These are phyloP conservation scores for Ogataea degrootiae DNA, from an alignment of 805 yeast species.

Conservation along the genomic window DNA sequence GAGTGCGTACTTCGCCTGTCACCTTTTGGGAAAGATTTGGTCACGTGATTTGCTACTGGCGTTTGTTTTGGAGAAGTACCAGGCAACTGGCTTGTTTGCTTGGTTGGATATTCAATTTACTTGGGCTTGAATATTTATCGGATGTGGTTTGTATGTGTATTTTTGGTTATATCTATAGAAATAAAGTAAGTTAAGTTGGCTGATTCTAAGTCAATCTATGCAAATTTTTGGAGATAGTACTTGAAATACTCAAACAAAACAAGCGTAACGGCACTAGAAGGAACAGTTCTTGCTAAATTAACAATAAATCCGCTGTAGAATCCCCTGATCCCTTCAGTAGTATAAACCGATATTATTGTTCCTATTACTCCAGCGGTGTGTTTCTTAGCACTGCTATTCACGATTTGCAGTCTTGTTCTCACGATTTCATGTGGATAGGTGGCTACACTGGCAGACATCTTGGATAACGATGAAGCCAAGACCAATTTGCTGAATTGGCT, in stretches of 20 bases:
- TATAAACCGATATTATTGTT: slow-evolving; percentile 39
- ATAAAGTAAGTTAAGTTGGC: too few species aligned
- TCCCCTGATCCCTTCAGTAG: slow-evolving; percentile 71
- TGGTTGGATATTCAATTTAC: too few species aligned
- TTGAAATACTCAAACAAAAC: slow-evolving; percentile 85
- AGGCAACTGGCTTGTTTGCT: too few species aligned
- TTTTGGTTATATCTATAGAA: too few species aligned
- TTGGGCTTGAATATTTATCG: too few species aligned
- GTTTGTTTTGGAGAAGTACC: too few species aligned
- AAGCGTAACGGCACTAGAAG: slow-evolving; percentile 92
- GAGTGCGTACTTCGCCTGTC: too few species aligned
- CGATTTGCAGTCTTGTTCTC: slow-evolving; percentile 83
- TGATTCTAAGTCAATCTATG: not conserved
- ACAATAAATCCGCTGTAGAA: slow-evolving; percentile 88
- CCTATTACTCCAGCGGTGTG: slow-evolving; percentile 18
- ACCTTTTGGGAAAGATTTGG: too few species aligned
- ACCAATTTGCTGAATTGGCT: slow-evolving; percentile 39
- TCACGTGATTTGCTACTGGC: too few species aligned
- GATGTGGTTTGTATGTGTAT: too few species aligned
- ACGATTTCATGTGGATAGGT: slow-evolving; percentile 96
- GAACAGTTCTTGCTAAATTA: slow-evolving; percentile 85
- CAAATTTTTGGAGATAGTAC: slow-evolving; percentile 37
- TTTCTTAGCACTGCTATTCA: slow-evolving; percentile 26
- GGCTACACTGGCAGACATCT: slow-evolving; percentile 80
- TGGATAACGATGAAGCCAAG: slow-evolving; percentile 72